These are phyloP conservation scores for Kuraishia ogatae DNA, from an alignment of 805 yeast genomes.

Conservation along the genomic window DNA sequence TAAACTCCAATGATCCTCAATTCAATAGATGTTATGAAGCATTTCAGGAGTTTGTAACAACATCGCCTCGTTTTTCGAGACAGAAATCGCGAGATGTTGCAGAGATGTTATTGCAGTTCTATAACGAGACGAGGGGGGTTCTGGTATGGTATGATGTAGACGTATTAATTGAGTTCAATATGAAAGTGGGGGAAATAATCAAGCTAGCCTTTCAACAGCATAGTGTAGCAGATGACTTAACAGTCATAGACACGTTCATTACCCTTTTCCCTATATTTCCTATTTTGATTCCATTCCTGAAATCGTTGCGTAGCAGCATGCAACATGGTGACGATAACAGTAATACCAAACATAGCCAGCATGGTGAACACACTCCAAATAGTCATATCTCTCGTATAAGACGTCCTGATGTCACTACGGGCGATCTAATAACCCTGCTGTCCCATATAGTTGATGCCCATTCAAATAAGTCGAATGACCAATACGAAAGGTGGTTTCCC, in stretches of 20 bases:
- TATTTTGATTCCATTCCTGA: neutral
- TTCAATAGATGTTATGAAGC: neutral
- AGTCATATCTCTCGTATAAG: too few species aligned
- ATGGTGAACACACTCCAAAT: too few species aligned
- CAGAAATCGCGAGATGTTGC: neutral
- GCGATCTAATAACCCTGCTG: neutral
- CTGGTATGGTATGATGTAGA: neutral
- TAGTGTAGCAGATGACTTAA: neutral
- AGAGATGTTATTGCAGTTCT: neutral
- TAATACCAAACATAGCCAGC: too few species aligned
- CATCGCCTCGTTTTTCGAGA: neutral
- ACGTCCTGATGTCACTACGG: neutral
- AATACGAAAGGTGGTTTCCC: constrained; percentile 24
- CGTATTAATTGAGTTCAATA: neutral
- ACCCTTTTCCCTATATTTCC: neutral
- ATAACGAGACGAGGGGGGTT: neutral
- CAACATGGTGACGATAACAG: too few species aligned
- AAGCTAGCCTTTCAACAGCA: neutral
- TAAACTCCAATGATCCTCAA: neutral
- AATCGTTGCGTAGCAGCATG: neutral
- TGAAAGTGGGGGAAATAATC: neutral
- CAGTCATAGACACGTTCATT: neutral
- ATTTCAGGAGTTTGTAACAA: neutral
- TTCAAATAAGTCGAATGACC: constrained; percentile 34
- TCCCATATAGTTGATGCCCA: neutral